Evolutionary conservation across 257 asterid genomes (phyloP).

Genomic region (Nicotiana paniculata): DNA sequence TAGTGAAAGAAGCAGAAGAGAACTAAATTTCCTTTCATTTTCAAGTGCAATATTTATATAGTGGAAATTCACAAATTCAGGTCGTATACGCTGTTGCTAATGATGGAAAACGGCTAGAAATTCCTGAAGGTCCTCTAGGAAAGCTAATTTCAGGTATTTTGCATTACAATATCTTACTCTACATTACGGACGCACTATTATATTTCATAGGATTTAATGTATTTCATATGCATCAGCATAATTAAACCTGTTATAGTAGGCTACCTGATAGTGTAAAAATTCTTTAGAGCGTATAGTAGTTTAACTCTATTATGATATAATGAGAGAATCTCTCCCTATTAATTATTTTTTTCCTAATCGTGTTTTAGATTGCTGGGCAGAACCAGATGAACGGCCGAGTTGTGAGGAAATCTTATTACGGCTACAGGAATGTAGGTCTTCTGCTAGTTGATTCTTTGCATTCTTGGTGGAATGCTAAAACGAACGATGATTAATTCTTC

Average conservation of each 20-base stretch:
- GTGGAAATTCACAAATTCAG: slow-evolving; percentile 23
- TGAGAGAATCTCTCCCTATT: background rate
- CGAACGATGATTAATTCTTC: background rate
- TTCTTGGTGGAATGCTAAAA: background rate
- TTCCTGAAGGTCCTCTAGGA: slow-evolving; percentile 77
- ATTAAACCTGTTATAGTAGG: background rate
- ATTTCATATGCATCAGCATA: background rate
- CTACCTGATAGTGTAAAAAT: background rate
- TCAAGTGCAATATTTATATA: background rate
- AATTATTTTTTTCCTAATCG: background rate
- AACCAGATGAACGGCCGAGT: slow-evolving; percentile 75
- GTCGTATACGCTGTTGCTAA: slow-evolving; percentile 81
- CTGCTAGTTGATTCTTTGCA: slow-evolving; percentile 21
- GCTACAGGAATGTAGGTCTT: slow-evolving; percentile 55
- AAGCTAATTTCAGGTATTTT: slow-evolving; percentile 57
- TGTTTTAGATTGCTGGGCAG: slow-evolving; percentile 84
- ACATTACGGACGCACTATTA: background rate
- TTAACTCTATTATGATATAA: background rate
- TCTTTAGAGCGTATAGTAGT: background rate
- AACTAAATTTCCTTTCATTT: too few species aligned
- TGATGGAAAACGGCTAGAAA: slow-evolving; percentile 66
- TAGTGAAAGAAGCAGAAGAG: background rate
- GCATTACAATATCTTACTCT: background rate
- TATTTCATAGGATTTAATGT: background rate
- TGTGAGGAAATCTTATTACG: slow-evolving; percentile 66